Evolutionary conservation across 345 rosid genomes (phyloP).

Genomic region (Cardamine occulta): DNA sequence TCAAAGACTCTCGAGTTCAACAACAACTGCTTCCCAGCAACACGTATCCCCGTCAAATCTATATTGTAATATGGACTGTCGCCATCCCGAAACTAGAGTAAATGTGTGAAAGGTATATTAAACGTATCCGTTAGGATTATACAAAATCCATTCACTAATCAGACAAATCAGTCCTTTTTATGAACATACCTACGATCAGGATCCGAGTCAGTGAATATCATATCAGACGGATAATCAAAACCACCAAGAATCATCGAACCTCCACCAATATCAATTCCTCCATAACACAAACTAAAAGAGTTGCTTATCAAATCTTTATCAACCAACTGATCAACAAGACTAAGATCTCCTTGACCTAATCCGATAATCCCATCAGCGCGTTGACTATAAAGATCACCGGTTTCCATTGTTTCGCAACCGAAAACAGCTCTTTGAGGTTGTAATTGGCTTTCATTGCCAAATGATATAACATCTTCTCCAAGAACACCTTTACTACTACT

Average conservation of each 20-base stretch:
- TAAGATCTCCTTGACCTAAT: constrained; percentile 88
- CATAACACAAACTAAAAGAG: constrained; percentile 91
- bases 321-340: constrained; percentile 89
- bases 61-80: constrained; percentile 99
- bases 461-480: constrained; percentile 77
- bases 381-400: constrained; percentile 89
- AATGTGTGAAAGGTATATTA: constrained; percentile 83
- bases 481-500: constrained; percentile 92
- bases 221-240: constrained; percentile 65
- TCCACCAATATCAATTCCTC: constrained; percentile 93
- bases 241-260: constrained; percentile 97
- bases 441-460: constrained; percentile 78
- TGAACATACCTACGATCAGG: constrained; percentile 77
- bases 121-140: constrained; percentile 56
- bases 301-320: constrained; percentile 78
- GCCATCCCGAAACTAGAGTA: constrained; percentile 99
- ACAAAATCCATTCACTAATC: constrained; percentile 42
- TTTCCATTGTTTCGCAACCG: constrained; percentile 87
- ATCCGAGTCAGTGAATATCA: constrained; percentile 71
- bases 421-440: constrained; percentile 80
- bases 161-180: constrained; percentile 36
- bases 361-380: constrained; percentile 98
- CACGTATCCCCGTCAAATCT: constrained; percentile 88
- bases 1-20: constrained; percentile 65
- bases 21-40: constrained; percentile 81